phyloP scores from a whole-genome alignment of 1,284 basidiomycete genomes.

The Mrakiaceae sp. region DNA sequence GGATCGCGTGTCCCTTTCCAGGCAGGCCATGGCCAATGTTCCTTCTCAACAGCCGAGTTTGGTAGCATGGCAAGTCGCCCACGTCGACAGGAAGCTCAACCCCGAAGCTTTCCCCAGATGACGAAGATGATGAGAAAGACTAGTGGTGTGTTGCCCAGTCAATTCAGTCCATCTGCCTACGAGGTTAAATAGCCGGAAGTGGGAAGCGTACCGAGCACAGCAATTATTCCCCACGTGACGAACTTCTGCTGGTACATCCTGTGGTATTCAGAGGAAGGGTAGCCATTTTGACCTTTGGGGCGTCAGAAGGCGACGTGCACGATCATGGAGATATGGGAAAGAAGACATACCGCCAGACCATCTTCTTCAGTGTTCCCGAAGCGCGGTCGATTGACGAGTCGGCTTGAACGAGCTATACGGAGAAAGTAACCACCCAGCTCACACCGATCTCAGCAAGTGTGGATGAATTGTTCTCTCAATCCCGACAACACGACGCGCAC shows the following conservation, averaged over 20 bases:
- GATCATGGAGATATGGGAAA: neutral
- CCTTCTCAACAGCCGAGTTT: no score
- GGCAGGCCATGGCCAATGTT: no score
- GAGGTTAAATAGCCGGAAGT: neutral
- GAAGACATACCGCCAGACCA: conserved; percentile 45
- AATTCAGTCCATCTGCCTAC: neutral
- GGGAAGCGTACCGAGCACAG: conserved; percentile 23
- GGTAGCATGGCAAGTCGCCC: no score
- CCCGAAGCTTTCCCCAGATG: conserved; percentile 34
- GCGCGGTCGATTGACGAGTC: conserved; percentile 47
- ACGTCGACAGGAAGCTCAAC: neutral
- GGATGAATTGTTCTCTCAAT: no score
- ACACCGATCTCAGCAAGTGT: no score
- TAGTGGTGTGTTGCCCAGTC: neutral
- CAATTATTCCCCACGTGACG: conserved; percentile 36
- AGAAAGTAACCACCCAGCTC: neutral
- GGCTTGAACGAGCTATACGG: conserved; percentile 40
- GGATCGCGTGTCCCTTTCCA: no score
- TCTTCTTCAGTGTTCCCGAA: conserved; percentile 46
- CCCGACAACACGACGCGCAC: conserved; percentile 37
- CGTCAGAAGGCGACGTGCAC: conserved; percentile 3
- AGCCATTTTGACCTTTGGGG: conserved; percentile 11
- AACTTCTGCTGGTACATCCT: conserved; percentile 40
- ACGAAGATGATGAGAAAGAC: conserved; percentile 36
- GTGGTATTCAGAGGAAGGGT: conserved; percentile 5